phyloP scores from a whole-genome alignment of 164 flowering plant species.

The Liriodendron chinense region DNA sequence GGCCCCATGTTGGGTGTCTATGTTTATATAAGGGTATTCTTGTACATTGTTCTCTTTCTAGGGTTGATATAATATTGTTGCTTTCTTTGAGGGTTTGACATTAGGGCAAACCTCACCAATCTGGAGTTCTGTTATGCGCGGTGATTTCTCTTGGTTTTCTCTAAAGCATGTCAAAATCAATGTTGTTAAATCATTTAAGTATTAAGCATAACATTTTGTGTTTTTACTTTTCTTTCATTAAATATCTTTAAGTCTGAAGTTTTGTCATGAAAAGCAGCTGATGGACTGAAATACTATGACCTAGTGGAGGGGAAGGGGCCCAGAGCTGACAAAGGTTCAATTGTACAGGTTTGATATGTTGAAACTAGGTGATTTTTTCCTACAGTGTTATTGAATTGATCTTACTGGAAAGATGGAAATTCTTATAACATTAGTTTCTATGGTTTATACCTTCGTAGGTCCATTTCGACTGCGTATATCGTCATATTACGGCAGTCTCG shows the following conservation, averaged over 20 bases:
- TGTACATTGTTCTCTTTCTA: too few relatives aligned
- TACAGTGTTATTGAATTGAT: neutral
- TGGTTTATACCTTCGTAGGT: constrained; percentile 42
- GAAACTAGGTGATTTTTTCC: too few relatives aligned
- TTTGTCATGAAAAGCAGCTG: constrained; percentile 50
- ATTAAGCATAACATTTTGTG: neutral
- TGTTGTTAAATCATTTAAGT: neutral
- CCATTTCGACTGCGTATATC: constrained; percentile 87
- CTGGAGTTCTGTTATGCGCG: too few relatives aligned
- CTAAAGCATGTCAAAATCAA: too few relatives aligned
- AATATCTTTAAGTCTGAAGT: neutral
- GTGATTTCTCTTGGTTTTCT: too few relatives aligned
- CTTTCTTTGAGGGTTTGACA: too few relatives aligned
- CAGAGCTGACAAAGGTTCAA: constrained; percentile 70
- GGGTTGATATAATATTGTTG: too few relatives aligned
- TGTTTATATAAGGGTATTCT: too few relatives aligned
- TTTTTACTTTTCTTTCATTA: neutral
- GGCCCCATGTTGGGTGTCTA: too few relatives aligned
- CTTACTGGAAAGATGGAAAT: neutral
- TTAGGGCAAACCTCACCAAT: too few relatives aligned
- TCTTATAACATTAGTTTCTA: neutral
- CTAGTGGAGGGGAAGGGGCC: constrained; percentile 81
- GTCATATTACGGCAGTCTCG: constrained; percentile 83
- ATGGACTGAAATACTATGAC: constrained; percentile 89
- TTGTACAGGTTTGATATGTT: constrained; percentile 55